A percentile compares a stretch with the other conserved stretches of the same genome.
phyloP scores from a whole-genome alignment of 805 yeast species.

The Starmera caribaea region DNA sequence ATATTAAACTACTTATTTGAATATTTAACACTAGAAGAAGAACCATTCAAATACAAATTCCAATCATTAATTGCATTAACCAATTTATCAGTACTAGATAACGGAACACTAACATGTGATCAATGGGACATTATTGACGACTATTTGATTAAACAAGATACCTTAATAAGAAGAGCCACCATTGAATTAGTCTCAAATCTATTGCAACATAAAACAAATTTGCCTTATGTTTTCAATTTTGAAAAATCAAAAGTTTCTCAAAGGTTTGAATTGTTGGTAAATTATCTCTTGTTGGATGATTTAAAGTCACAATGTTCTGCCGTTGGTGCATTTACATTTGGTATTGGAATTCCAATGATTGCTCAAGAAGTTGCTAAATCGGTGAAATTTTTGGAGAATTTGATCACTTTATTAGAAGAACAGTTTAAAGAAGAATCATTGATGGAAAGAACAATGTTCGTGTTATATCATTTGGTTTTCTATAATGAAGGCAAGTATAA shows the following conservation, averaged over 20 bases:
- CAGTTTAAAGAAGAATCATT: slow-evolving; percentile 21
- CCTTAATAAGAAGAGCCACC: slow-evolving; percentile 44
- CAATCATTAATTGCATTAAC: slow-evolving; percentile 60
- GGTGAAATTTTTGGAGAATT: slow-evolving; percentile 16
- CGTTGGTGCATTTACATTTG: slow-evolving; percentile 26
- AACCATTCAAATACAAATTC: slow-evolving; percentile 27
- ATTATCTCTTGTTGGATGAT: slow-evolving; percentile 29
- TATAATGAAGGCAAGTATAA: neutral
- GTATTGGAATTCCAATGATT: slow-evolving; percentile 25
- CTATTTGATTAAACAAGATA: slow-evolving; percentile 33
- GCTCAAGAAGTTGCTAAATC: slow-evolving; percentile 20
- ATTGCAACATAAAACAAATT: slow-evolving; percentile 27
- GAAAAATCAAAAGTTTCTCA: slow-evolving; percentile 24
- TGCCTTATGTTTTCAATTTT: slow-evolving; percentile 53
- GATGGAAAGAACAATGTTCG: slow-evolving; percentile 23
- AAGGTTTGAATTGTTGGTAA: slow-evolving; percentile 33
- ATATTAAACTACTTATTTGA: slow-evolving; percentile 38
- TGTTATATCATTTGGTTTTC: slow-evolving; percentile 18
- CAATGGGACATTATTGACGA: slow-evolving; percentile 38
- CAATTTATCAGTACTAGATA: slow-evolving; percentile 44
- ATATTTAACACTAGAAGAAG: slow-evolving; percentile 19
- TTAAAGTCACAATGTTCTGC: slow-evolving; percentile 32
- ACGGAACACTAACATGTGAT: slow-evolving; percentile 22
- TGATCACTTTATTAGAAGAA: slow-evolving; percentile 14
- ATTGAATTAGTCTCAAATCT: slow-evolving; percentile 60